These are phyloP conservation scores for Trichomonascaceae sp. DNA, from an alignment of 1,139 yeast genomes.

Conservation along the genomic window DNA sequence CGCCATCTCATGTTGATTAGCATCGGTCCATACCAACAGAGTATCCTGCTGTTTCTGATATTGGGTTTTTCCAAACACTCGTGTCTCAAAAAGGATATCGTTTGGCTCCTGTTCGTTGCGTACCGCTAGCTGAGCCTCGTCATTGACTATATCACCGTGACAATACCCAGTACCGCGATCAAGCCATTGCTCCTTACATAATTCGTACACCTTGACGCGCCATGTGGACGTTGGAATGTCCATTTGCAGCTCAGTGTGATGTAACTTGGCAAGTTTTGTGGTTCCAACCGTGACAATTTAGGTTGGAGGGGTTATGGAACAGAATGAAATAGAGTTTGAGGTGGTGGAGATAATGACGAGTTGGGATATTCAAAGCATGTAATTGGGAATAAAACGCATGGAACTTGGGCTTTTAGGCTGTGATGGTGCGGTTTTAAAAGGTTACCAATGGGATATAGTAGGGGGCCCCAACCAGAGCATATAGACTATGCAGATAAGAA, in stretches of 20 bases:
- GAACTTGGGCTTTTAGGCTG: not conserved
- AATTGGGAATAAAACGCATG: not conserved
- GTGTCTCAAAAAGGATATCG: constrained; percentile 57
- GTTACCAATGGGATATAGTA: no score
- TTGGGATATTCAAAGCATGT: not conserved
- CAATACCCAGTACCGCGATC: constrained; percentile 94
- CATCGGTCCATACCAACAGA: constrained; percentile 88
- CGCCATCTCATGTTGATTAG: constrained; percentile 74
- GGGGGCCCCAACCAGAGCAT: no score
- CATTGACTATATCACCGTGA: constrained; percentile 49
- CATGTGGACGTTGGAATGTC: constrained; percentile 40
- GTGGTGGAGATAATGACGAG: not conserved
- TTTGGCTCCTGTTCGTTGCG: constrained; percentile 60
- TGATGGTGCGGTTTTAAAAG: no score
- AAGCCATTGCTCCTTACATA: constrained; percentile 79
- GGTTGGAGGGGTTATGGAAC: not conserved
- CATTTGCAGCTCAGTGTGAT: not conserved
- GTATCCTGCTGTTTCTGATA: constrained; percentile 95
- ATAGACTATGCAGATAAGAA: no score
- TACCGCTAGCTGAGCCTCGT: constrained; percentile 59
- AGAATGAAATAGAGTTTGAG: not conserved
- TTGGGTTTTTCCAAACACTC: constrained; percentile 66
- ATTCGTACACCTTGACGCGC: constrained; percentile 81
- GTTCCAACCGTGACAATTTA: not conserved
- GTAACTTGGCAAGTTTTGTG: not conserved